Conservation (phyloP, 108 stramenopile species). For the Nitzschia sp. region DNA sequence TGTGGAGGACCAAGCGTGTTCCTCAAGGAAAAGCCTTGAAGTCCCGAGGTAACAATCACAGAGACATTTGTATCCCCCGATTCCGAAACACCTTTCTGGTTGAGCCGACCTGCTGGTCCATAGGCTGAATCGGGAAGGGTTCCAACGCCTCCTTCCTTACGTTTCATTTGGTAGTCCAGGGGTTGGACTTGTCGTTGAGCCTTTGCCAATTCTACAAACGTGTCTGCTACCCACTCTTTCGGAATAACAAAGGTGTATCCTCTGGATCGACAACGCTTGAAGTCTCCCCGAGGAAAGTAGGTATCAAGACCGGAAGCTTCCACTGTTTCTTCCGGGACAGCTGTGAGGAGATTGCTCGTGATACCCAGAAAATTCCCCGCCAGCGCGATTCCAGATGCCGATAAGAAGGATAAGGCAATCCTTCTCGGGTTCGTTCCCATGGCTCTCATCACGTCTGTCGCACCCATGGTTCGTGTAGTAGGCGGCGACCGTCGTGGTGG, state of each 20-base stretch:
- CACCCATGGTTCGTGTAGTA: too few relatives aligned
- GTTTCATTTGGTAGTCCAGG: constrained; percentile 61
- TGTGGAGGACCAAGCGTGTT: constrained; percentile 53
- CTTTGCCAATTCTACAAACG: constrained; percentile 69
- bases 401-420: constrained; percentile 38
- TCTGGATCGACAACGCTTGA: constrained; percentile 51
- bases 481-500: too few relatives aligned
- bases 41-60: constrained; percentile 44
- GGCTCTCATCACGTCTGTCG: constrained; percentile 48
- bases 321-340: constrained; percentile 54
- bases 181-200: constrained; percentile 48
- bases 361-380: constrained; percentile 71
- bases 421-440: constrained; percentile 72
- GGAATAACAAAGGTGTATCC: constrained; percentile 74
- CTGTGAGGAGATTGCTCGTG: constrained; percentile 53
- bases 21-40: constrained; percentile 51
- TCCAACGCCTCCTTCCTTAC: background rate
- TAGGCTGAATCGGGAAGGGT: constrained; percentile 61
- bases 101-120: constrained; percentile 66
- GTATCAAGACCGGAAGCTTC: constrained; percentile 65
- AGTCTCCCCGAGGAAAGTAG: constrained; percentile 65
- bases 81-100: constrained; percentile 53
- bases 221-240: constrained; percentile 86
- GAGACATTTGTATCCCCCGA: constrained; percentile 76
- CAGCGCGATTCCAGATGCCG: constrained; percentile 66